Conservation (phyloP, 441 rosid genomes). For the Capsella rubella region DNA sequence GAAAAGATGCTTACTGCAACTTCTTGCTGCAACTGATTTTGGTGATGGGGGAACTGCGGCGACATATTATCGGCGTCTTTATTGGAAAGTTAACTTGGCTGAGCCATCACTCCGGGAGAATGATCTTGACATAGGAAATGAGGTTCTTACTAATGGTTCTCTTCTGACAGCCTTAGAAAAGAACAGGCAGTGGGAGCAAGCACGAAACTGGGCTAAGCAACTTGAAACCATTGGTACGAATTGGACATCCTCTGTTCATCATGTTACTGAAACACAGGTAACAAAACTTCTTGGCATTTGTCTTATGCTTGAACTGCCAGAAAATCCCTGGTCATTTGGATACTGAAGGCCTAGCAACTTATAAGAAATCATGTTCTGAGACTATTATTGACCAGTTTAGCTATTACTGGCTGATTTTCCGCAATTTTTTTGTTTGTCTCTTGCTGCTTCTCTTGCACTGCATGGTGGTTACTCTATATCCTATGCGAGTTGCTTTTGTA, state of each 20-base stretch:
- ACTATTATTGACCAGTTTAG: constrained; percentile 25
- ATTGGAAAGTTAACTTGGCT: constrained; percentile 97
- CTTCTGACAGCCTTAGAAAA: constrained; percentile 86
- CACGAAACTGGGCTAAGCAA: constrained; percentile 99
- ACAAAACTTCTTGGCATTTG: constrained; percentile 38
- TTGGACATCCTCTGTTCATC: constrained; percentile 92
- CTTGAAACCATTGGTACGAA: constrained; percentile 88
- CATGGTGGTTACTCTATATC: constrained; percentile 5
- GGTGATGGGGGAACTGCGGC: constrained; percentile 95
- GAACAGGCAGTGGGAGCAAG: constrained; percentile 97
- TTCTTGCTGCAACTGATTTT: constrained; percentile 93
- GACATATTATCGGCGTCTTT: constrained; percentile 71
- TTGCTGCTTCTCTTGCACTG: constrained; percentile 28
- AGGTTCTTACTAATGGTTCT: constrained; percentile 89
- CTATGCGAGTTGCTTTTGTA: constrained; percentile 26
- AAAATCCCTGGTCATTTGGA: constrained; percentile 32
- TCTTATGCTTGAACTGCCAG: constrained; percentile 23
- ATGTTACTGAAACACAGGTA: constrained; percentile 98
- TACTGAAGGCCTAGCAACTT: constrained; percentile 33
- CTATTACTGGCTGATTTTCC: constrained; percentile 23
- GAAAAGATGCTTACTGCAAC: constrained; percentile 91
- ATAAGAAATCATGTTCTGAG: constrained; percentile 32
- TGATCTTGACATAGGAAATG: constrained; percentile 78
- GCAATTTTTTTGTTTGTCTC: constrained; percentile 9
- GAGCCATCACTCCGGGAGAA: constrained; percentile 87